Conservation (phyloP, 2,329 filamentous ascomycete species). For the Lasiodiplodia citricola region DNA sequence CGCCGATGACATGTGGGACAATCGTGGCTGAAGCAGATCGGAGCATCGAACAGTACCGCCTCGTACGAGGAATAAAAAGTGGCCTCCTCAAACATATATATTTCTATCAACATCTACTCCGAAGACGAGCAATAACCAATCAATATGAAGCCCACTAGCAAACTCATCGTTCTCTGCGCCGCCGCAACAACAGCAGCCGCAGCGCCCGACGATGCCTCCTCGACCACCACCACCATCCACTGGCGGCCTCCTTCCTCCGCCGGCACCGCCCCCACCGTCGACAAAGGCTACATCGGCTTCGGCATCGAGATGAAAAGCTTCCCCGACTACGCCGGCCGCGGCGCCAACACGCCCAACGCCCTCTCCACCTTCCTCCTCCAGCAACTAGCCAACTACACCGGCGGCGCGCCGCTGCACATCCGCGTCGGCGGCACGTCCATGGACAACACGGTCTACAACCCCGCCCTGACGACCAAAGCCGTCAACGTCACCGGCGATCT, state of each 20-base stretch:
- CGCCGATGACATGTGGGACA: neutral
- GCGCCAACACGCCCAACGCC: neutral
- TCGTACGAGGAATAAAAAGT: neutral
- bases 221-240: neutral
- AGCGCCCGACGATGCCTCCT: neutral
- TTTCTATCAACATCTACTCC: accelerated
- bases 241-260: neutral
- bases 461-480: neutral
- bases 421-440: constrained; percentile 3
- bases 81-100: neutral
- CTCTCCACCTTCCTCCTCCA: neutral
- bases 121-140: neutral
- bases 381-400: neutral
- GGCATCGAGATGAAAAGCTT: constrained; percentile 7
- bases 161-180: neutral
- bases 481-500: neutral
- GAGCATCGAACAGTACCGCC: neutral
- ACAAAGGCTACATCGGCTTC: constrained; percentile 3
- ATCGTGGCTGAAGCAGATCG: neutral
- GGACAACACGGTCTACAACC: neutral
- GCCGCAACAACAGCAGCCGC: neutral
- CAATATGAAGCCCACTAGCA: neutral
- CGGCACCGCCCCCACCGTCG: neutral
- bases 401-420: neutral
- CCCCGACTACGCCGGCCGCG: neutral